phyloP scores from a whole-genome alignment of 495 filamentous ascomycete species.

The Acidiella bohemica region DNA sequence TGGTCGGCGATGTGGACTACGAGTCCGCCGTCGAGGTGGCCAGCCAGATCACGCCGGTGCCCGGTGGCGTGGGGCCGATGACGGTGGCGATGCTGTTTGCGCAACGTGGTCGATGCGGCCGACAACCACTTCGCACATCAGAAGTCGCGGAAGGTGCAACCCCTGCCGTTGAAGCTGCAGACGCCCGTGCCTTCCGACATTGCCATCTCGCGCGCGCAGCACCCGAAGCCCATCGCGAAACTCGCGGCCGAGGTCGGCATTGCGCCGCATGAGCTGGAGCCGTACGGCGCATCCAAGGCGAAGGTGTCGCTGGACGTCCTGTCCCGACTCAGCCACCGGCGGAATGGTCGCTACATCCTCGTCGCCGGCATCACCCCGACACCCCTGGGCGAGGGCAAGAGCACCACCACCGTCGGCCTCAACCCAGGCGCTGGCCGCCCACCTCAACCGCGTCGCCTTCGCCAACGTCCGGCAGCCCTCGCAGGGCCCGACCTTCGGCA shows the following conservation, averaged over 20 bases:
- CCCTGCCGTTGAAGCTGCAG: slow-evolving; percentile 62
- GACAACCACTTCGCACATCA: slow-evolving; percentile 69
- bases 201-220: slow-evolving; percentile 75
- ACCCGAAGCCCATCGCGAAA: slow-evolving; percentile 73
- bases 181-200: slow-evolving; percentile 86
- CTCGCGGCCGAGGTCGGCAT: slow-evolving; percentile 83
- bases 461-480: slow-evolving; percentile 95
- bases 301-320: slow-evolving; percentile 77
- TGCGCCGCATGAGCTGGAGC: slow-evolving; percentile 71
- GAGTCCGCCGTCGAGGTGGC: slow-evolving; percentile 75
- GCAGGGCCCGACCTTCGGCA: slow-evolving; percentile 95
- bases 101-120: slow-evolving; percentile 82
- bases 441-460: slow-evolving; percentile 74
- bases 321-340: slow-evolving; percentile 71
- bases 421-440: slow-evolving; percentile 87
- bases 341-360: slow-evolving; percentile 78
- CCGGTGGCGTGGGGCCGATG: slow-evolving; percentile 95
- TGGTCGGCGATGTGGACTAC: slow-evolving; percentile 95
- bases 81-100: slow-evolving; percentile 92
- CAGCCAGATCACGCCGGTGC: slow-evolving; percentile 92
- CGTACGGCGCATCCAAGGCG: slow-evolving; percentile 87
- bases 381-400: slow-evolving; percentile 95
- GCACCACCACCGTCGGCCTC: slow-evolving; percentile 93
- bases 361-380: slow-evolving; percentile 94
- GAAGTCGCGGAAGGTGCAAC: slow-evolving; percentile 58